Base-by-base conservation (phyloP, 2,329 filamentous ascomycete genomes). In the Colletotrichum zoysiae region DNA sequence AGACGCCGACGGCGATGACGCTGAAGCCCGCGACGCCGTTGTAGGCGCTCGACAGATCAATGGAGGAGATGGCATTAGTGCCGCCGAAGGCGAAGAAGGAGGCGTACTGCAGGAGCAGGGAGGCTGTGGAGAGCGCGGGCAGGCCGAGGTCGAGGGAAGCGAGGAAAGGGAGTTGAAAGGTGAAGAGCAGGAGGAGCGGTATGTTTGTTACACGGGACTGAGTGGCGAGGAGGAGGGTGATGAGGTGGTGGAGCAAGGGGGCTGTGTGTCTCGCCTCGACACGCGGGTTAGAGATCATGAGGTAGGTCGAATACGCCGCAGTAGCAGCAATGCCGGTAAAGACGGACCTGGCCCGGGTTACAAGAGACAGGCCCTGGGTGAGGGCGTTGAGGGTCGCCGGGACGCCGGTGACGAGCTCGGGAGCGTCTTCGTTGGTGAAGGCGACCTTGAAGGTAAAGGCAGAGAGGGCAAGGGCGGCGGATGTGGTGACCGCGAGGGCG, bases 1-100 rank as follows among this genome's bases (percentile, higher is more conserved):
- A 85, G 4, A 93, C 74, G 0, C 94, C 96, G 20, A 99, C 96
- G 20, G 91, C 87, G n/a, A 90, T 74, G 74, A 96, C 86, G 78
- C 93, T 95, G 84, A 97, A 99, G 67, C 87, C 89, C 61, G 87
- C 88, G 48, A 99, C 87, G 74, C 96, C 96, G 77, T 99, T 99
- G 83, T 99, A 99, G 0, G 95, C 95, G 78, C 92, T 97, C 7
- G 94, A 97, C 26, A 99, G 88, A 78, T 98, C 95, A 76, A 99
- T 90, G n/a, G 93, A 95, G 16, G 95, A 97, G 75, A 99, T 97
- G 51, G 96, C 93, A 80, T 99, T 99, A 58, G 93, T 94, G 79
- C 95, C 95, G 33, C 95, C 96, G 74, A 94, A 90, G 40, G 94
- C 92, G 79, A 98, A 99, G 86, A 97, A 99, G 63, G 92, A 91